Conservation (phyloP, 169 alveolate species). For the Cryptosporidium ryanae region DNA sequence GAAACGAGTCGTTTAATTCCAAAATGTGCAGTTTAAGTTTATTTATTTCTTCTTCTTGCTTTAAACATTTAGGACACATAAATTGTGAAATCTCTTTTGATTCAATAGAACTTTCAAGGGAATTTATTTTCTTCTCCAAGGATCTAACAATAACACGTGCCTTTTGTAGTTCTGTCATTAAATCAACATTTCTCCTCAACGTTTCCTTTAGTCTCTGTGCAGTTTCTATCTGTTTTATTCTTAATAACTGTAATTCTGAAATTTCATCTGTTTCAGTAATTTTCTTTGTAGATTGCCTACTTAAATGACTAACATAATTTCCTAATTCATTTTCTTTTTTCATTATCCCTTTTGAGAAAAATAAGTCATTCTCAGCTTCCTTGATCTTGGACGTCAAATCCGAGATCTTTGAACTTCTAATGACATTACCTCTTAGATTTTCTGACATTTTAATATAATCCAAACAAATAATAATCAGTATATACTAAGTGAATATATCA, state of each 20-base stretch:
- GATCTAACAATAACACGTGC: constrained; percentile 59
- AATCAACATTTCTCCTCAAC: constrained; percentile 62
- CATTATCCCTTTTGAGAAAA: constrained; percentile 13
- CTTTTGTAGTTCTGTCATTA: constrained; percentile 68
- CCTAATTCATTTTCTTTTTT: background rate
- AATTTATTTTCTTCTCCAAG: constrained; percentile 44
- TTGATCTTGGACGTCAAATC: constrained; percentile 47
- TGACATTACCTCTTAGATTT: constrained; percentile 18
- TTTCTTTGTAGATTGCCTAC: background rate
- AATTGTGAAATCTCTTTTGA: background rate
- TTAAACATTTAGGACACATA: constrained; percentile 33
- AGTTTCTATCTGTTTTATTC: constrained; percentile 71
- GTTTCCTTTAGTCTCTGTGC: constrained; percentile 72
- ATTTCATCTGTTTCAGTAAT: constrained; percentile 11
- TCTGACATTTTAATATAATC: constrained; percentile 39
- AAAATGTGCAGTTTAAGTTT: constrained; percentile 48
- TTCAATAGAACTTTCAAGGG: constrained; percentile 3
- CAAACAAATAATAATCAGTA: background rate
- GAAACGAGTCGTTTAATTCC: constrained; percentile 57
- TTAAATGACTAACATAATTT: background rate
- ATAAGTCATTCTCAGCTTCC: constrained; percentile 46
- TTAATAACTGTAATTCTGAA: constrained; percentile 47
- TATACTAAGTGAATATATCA: too few species aligned
- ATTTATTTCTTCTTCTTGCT: constrained; percentile 62
- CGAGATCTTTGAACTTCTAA: constrained; percentile 44